A percentile compares a stretch with the other conserved stretches of the same genome.
phyloP scores from a whole-genome alignment of 305 asterid genomes.

The Fraxinus velutina region DNA sequence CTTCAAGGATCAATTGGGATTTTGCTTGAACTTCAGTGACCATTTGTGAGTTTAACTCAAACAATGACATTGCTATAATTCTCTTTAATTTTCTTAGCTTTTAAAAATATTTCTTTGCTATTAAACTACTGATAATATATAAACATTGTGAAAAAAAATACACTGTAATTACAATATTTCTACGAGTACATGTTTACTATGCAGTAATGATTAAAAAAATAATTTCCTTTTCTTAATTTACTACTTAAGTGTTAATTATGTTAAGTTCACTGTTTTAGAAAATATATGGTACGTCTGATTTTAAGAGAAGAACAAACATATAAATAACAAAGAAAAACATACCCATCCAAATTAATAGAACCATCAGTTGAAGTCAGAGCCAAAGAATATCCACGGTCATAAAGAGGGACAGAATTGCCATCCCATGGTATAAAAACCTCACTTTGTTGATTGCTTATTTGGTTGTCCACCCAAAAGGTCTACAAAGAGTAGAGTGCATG shows the following conservation, averaged over 20 bases:
- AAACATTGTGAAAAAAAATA: neutral
- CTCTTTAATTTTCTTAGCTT: neutral
- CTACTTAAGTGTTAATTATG: neutral
- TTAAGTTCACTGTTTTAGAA: neutral
- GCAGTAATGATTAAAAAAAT: neutral
- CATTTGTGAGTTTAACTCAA: neutral
- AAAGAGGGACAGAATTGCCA: slow-evolving; percentile 69
- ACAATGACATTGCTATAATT: neutral
- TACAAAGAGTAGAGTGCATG: slow-evolving; percentile 25
- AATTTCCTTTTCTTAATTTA: neutral
- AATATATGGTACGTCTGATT: neutral
- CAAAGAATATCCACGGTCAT: slow-evolving; percentile 84
- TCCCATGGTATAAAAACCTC: slow-evolving; percentile 61
- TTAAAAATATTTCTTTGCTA: neutral
- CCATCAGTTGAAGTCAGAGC: slow-evolving; percentile 70
- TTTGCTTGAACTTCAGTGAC: neutral
- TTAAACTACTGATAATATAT: neutral
- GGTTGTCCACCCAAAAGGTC: slow-evolving; percentile 82
- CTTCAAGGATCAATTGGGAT: neutral
- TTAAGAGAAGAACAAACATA: neutral
- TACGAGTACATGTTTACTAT: neutral
- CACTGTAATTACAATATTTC: neutral
- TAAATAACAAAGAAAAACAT: slow-evolving; percentile 22
- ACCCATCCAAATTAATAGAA: slow-evolving; percentile 64
- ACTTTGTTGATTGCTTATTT: slow-evolving; percentile 33